Conservation (phyloP, 2,329 filamentous ascomycete species). For the Exophiala xenobiotica region DNA sequence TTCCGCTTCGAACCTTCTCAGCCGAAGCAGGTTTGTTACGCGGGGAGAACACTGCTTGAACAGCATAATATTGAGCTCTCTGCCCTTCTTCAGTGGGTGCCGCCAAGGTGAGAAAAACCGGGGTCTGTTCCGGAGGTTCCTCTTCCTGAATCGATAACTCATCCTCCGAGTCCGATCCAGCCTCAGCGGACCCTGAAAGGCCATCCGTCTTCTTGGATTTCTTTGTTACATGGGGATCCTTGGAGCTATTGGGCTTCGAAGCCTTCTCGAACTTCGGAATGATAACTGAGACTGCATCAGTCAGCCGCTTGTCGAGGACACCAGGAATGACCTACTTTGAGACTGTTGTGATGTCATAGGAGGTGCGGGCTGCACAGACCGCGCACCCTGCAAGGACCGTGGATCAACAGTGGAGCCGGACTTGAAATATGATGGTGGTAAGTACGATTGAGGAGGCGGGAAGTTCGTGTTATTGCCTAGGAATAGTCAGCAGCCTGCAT, state of each 20-base stretch:
- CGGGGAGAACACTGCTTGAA: conserved; percentile 61
- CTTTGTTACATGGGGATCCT: conserved; percentile 19
- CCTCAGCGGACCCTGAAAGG: conserved; percentile 21
- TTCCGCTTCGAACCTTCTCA: conserved; percentile 54
- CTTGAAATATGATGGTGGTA: conserved; percentile 16
- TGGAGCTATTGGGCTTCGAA: conserved; percentile 4
- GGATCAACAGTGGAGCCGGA: conserved; percentile 24
- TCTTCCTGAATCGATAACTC: conserved; percentile 53
- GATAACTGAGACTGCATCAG: conserved; percentile 3
- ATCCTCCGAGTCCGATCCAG: conserved; percentile 43
- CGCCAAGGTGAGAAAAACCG: conserved; percentile 54
- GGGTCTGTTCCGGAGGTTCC: conserved; percentile 54
- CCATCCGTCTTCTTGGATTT: conserved; percentile 30
- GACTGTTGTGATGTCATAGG: neutral
- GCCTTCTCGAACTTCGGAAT: conserved; percentile 24
- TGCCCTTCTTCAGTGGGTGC: conserved; percentile 52
- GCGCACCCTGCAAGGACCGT: conserved; percentile 25
- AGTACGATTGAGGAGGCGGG: conserved; percentile 17
- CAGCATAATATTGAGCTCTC: conserved; percentile 54
- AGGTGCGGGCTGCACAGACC: conserved; percentile 13
- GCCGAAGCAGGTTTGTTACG: conserved; percentile 50
- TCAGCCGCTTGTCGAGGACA: conserved; percentile 1
- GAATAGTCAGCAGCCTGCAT: neutral
- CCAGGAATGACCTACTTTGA: neutral
- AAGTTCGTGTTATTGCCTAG: conserved; percentile 13